Evolutionary conservation across 495 filamentous ascomycete species (phyloP).

Genomic region (Penicillium soppii): DNA sequence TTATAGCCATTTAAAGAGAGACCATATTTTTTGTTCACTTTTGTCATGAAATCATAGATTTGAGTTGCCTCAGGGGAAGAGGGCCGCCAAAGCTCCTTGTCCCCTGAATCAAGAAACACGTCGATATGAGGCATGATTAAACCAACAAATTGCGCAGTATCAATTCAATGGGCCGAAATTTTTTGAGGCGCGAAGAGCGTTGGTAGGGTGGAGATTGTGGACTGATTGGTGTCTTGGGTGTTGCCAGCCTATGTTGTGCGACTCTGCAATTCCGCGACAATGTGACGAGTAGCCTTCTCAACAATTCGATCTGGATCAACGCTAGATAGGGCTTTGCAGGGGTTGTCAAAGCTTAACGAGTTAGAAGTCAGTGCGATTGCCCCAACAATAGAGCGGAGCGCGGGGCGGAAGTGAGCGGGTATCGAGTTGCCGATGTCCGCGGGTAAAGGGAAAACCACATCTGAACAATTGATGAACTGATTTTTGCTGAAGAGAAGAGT

Average conservation of each 20-base stretch:
- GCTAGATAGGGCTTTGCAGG: slow-evolving; percentile 6
- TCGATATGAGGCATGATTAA: slow-evolving; percentile 29
- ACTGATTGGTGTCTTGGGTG: not conserved
- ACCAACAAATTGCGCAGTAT: not conserved
- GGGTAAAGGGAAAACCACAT: slow-evolving; percentile 15
- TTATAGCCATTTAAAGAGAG: slow-evolving; percentile 63
- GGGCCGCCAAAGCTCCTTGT: slow-evolving; percentile 68
- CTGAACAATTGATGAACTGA: not conserved
- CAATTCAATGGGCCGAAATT: no score
- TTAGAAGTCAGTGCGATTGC: slow-evolving; percentile 5
- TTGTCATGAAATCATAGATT: slow-evolving; percentile 68
- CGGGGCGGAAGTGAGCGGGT: slow-evolving; percentile 22
- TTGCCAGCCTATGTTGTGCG: not conserved
- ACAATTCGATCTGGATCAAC: not conserved
- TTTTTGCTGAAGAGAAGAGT: not conserved
- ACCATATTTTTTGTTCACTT: slow-evolving; percentile 65
- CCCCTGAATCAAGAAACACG: slow-evolving; percentile 13
- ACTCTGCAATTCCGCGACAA: not conserved
- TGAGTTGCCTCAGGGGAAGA: slow-evolving; percentile 62
- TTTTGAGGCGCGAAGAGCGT: not conserved
- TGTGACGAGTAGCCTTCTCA: not conserved
- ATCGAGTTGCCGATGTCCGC: slow-evolving; percentile 19
- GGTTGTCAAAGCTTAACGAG: slow-evolving; percentile 10
- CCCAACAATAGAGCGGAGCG: slow-evolving; percentile 16
- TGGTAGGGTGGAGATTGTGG: not conserved